Evolutionary conservation across 148 eudicot genomes (phyloP), one percentile per base, ranked within the genome.

Genomic region (Gaultheria prostrata): DNA sequence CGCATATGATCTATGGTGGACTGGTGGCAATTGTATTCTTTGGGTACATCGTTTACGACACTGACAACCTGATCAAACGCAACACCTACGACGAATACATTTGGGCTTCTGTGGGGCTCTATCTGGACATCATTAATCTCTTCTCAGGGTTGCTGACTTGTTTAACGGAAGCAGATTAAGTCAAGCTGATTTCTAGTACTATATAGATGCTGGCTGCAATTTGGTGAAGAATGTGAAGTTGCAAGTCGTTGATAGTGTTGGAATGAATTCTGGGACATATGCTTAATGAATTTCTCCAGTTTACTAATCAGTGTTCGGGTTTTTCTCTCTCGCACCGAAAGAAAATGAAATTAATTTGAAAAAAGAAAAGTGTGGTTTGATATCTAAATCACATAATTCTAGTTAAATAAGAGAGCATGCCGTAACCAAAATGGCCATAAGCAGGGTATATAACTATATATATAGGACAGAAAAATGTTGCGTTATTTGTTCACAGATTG

Each of bases 11-110:
- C 78, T 92, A 90, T 51, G 94, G 91, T 4, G 82, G 86, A 13
- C 76, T 92, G 70, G 89, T 90, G 8, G 82, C 93, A 10, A 30
- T 92, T 32, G 85, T 92, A 78, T 92, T 90, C 85, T 89, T 91
- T 26, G 94, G 91, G 24, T 92, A 89, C 79, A 90, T 92, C 13
- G 81, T 92, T 0, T 92, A 90, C 24, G 94, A 92, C 71, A 92
- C 93, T 0, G 90, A 92, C 79, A 89, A 90, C 86, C 56, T 92
- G 84, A 92, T 92, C 87, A 89, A 89, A 81, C 85, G 92, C 21
- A 84, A 84, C 84, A 72, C 86, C 2, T 91, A 91, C 17, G 92
- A 91, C 8, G 84, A 90, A 32, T 90, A 88, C 88, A 90, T 90
- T 48, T 89, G 87, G 89, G 92, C 91, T 45, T 82, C 92, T 8